Conservation (phyloP, 495 filamentous ascomycete genomes). For the Penicillium crystallinum region DNA sequence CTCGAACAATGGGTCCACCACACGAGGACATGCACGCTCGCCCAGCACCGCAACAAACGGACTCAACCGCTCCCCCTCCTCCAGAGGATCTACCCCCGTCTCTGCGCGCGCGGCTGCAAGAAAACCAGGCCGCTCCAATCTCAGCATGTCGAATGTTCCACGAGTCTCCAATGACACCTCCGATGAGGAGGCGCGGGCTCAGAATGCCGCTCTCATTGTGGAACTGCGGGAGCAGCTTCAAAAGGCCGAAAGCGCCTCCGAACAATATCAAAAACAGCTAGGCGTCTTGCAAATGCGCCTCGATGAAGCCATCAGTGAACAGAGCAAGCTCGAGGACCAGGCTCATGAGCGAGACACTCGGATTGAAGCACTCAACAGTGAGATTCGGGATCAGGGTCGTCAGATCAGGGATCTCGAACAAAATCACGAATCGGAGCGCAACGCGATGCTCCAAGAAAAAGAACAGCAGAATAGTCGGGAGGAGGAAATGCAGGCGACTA, state of each 20-base stretch:
- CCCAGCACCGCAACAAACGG: conserved; percentile 38
- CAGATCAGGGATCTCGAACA: conserved; percentile 84
- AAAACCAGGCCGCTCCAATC: conserved; percentile 53
- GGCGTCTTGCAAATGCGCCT: conserved; percentile 80
- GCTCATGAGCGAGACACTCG: conserved; percentile 76
- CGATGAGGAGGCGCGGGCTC: conserved; percentile 58
- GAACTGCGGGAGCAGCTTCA: conserved; percentile 77
- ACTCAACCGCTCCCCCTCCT: conserved; percentile 38
- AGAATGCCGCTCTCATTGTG: conserved; percentile 75
- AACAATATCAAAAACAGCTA: conserved; percentile 76
- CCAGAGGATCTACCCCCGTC: conserved; percentile 51
- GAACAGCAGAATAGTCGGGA: conserved; percentile 77
- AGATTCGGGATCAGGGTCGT: conserved; percentile 71
- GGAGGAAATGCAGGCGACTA: conserved; percentile 81
- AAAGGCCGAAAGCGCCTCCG: conserved; percentile 71
- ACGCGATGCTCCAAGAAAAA: conserved; percentile 82
- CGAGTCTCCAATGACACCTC: conserved; percentile 53
- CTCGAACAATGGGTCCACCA: conserved; percentile 33
- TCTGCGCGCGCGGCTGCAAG: conserved; percentile 64
- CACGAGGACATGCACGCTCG: conserved; percentile 40
- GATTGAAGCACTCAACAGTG: conserved; percentile 71
- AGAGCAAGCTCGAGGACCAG: conserved; percentile 77
- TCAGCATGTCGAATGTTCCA: conserved; percentile 53
- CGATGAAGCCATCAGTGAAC: conserved; percentile 79
- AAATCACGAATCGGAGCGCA: conserved; percentile 85